Evolutionary conservation across 257 asterid species (phyloP).

Genomic region (Galeopsis tetrahit): DNA sequence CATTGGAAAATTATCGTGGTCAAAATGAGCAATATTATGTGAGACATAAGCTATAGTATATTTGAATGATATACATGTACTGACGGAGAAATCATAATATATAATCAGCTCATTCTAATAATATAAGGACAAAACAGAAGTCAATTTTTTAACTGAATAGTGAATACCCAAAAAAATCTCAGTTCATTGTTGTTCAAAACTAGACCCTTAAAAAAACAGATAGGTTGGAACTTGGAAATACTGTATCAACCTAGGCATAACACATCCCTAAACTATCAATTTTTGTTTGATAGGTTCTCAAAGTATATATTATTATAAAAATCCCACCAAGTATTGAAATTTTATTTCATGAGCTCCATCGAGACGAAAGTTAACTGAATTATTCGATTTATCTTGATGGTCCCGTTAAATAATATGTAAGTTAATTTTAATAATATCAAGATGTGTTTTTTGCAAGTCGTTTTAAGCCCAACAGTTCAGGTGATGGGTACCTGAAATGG

Average conservation of each 20-base stretch:
- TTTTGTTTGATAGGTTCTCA: no score
- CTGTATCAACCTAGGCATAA: constrained; percentile 7
- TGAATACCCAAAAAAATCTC: neutral
- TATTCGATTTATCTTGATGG: no score
- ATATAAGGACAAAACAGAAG: neutral
- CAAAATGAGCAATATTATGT: constrained; percentile 2
- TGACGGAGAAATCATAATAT: neutral
- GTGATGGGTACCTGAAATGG: no score
- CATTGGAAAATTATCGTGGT: constrained; percentile 1
- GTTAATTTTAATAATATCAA: no score
- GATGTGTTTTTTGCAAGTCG: no score
- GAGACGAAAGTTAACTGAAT: no score
- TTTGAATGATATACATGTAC: neutral
- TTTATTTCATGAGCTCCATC: no score
- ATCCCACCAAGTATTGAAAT: no score
- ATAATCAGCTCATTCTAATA: neutral
- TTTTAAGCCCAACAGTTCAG: no score
- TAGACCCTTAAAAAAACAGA: constrained; percentile 16
- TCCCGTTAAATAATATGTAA: no score
- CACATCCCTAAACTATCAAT: no score
- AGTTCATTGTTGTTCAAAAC: neutral
- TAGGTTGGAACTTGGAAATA: constrained; percentile 7
- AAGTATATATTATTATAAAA: no score
- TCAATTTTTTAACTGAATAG: neutral
- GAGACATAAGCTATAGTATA: neutral